Evolutionary conservation across 495 filamentous ascomycete species (phyloP).

Genomic region (Penicillium chermesinum): DNA sequence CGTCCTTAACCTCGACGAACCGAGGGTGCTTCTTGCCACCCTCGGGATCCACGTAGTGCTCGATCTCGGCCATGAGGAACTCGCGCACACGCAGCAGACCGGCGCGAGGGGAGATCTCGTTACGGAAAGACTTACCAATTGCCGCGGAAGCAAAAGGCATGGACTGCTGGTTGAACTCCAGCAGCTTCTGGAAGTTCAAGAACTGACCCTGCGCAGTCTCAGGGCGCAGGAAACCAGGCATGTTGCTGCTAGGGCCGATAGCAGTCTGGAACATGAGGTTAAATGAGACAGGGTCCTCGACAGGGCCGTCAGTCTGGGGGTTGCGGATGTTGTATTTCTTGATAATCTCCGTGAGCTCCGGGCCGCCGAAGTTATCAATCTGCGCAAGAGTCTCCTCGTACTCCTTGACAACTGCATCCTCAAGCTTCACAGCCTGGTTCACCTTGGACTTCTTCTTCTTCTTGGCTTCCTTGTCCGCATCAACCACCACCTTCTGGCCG

Average conservation of each 20-base stretch:
- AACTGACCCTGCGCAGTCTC: slow-evolving; percentile 69
- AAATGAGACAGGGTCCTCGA: slow-evolving; percentile 61
- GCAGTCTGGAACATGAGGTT: slow-evolving; percentile 74
- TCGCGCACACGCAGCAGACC: slow-evolving; percentile 65
- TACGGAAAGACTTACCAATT: slow-evolving; percentile 72
- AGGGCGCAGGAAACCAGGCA: slow-evolving; percentile 59
- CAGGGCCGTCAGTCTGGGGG: slow-evolving; percentile 53
- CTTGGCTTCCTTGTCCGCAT: slow-evolving; percentile 59
- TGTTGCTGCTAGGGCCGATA: slow-evolving; percentile 61
- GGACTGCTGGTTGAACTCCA: slow-evolving; percentile 65
- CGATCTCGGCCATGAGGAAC: slow-evolving; percentile 72
- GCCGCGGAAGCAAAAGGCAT: slow-evolving; percentile 73
- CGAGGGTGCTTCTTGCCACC: slow-evolving; percentile 65
- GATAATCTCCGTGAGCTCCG: slow-evolving; percentile 59
- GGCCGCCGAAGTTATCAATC: slow-evolving; percentile 65
- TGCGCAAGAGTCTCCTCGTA: slow-evolving; percentile 67
- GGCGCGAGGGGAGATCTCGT: slow-evolving; percentile 65
- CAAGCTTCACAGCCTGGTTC: slow-evolving; percentile 55
- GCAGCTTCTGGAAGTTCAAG: slow-evolving; percentile 61
- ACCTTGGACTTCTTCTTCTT: slow-evolving; percentile 60
- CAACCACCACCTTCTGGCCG: slow-evolving; percentile 63
- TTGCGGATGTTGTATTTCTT: slow-evolving; percentile 62
- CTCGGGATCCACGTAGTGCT: slow-evolving; percentile 68
- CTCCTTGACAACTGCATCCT: slow-evolving; percentile 58
- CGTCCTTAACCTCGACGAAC: slow-evolving; percentile 57